phyloP scores from a whole-genome alignment of 331 rosid genomes.

The Saraca asoca region DNA sequence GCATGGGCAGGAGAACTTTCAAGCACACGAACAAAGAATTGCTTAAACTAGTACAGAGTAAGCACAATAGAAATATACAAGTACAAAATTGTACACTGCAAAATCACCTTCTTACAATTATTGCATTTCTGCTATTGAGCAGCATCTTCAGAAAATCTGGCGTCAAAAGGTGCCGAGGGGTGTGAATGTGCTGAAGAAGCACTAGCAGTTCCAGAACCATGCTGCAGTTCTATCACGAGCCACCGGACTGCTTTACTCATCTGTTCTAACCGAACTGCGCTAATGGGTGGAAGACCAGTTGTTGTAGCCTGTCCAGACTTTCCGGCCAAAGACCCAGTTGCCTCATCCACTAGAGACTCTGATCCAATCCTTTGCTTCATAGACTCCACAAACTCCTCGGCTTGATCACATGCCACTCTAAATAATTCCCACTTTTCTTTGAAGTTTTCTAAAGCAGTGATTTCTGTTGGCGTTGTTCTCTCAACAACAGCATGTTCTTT shows the following conservation, averaged over 20 bases:
- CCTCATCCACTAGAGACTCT: conserved; percentile 61
- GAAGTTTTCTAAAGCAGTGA: conserved; percentile 47
- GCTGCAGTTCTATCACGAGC: conserved; percentile 57
- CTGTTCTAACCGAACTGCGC: conserved; percentile 56
- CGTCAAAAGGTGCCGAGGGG: conserved; percentile 53
- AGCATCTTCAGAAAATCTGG: conserved; percentile 48
- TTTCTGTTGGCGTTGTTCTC: conserved; percentile 46
- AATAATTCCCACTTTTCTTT: conserved; percentile 60
- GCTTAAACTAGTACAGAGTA: not conserved
- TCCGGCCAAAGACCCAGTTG: conserved; percentile 49
- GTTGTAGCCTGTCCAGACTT: conserved; percentile 39
- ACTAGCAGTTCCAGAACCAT: conserved; percentile 49
- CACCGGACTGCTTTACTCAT: conserved; percentile 63
- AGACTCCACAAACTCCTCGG: conserved; percentile 63
- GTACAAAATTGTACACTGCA: not conserved
- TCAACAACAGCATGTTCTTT: conserved; percentile 44
- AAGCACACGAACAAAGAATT: not conserved
- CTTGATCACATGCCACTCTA: conserved; percentile 60
- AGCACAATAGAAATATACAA: not conserved
- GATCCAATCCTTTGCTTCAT: conserved; percentile 60
- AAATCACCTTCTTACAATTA: conserved; percentile 6
- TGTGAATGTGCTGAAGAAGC: conserved; percentile 49
- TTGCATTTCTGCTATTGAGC: conserved; percentile 39
- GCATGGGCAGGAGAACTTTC: too few relatives aligned
- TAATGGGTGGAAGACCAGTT: conserved; percentile 50